Conservation (phyloP, 192 early-diverging fungal genomes). For the Gonapodya prolifera region DNA sequence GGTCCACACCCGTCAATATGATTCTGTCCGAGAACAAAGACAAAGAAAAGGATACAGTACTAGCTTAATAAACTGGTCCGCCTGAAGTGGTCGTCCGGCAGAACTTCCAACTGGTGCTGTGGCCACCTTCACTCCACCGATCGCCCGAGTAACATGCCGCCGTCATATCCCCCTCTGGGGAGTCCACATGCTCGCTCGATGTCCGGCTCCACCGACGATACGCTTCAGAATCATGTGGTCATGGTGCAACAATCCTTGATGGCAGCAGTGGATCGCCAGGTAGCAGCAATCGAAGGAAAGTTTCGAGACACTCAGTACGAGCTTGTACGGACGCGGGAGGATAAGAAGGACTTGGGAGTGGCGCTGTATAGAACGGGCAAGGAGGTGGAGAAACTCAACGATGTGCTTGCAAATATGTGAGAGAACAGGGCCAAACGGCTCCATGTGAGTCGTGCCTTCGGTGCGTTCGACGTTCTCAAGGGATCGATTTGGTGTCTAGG, state of each 20-base stretch:
- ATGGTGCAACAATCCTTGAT: constrained; percentile 27
- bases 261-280: constrained; percentile 26
- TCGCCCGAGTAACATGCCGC: too few species aligned
- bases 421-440: not conserved
- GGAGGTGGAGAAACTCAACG: constrained; percentile 31
- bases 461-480: not conserved
- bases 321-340: constrained; percentile 20
- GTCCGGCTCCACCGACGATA: constrained; percentile 12
- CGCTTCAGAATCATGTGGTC: constrained; percentile 26
- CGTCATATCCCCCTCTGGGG: too few species aligned
- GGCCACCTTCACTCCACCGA: too few species aligned
- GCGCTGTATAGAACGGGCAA: constrained; percentile 27
- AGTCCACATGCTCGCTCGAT: not conserved
- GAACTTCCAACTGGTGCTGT: too few species aligned
- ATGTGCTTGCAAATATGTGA: constrained; percentile 22
- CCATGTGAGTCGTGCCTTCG: not conserved
- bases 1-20: too few species aligned
- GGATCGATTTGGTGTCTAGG: not conserved
- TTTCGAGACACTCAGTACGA: constrained; percentile 24
- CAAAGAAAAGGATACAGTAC: too few species aligned
- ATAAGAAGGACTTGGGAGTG: constrained; percentile 28
- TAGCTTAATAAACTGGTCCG: too few species aligned
- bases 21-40: too few species aligned
- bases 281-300: constrained; percentile 22
- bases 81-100: too few species aligned